Evolutionary conservation across 306 rosid genomes (phyloP), one percentile per base, ranked within the genome.

Genomic region (Fragaria iinumae): DNA sequence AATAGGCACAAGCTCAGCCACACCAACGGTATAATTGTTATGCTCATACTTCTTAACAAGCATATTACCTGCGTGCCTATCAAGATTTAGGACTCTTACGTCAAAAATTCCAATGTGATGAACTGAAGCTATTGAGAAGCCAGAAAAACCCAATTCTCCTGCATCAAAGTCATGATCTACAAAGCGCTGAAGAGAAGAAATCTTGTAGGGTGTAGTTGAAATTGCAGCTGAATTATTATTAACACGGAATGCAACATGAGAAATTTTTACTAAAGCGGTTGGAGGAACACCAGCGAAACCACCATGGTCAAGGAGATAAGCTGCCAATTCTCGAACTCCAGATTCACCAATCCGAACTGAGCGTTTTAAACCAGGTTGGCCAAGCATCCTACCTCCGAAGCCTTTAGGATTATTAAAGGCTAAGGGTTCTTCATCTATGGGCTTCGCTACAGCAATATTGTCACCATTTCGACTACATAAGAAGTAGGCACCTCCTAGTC

Each of bases 241-340:
- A 43, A 76, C 78, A 77, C 80, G 86, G 81, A 94, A 94, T 27
- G 83, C 76, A 74, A 88, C 90, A 67, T 92, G 85, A 45, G 86
- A 89, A 67, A 90, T 87, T 83, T 90, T 90, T 13, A 92, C 98
- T 75, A 94, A 64, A 80, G 96, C 96, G 48, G 98, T 89, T 18
- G 98, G 97, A 82, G 98, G 97, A 83, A 94, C 98, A 70, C 92
- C 89, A 21, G 94, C 96, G 63, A 90, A 88, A 66, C 93, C 87
- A 66, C 85, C 91, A 14, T 94, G 93, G 69, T 94, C 98, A n/a
- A 94, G 98, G 73, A 92, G 88, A 87, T 85, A 94, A 75, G 98
- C 98, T 60, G 96, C 98, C 65, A 86, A 77, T 82, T 94, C 98
- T 25, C 97, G 87, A 13, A 88, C 68, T 23, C 96, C 98, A 9